Evolutionary conservation across 805 yeast species (phyloP).

Genomic region (Hanseniaspora thailandica): DNA sequence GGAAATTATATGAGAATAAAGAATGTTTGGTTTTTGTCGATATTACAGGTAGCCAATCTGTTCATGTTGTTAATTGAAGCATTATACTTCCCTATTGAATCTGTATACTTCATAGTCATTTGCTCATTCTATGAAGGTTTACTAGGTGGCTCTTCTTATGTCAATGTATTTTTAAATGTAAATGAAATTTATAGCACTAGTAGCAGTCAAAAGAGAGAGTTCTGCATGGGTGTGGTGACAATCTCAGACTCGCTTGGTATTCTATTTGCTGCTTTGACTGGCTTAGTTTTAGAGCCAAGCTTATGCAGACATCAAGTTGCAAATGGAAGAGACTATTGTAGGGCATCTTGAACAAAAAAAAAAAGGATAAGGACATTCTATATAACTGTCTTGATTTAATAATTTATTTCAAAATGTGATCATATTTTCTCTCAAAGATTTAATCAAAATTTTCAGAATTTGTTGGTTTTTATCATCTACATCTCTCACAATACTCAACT

Average conservation of each 20-base stretch:
- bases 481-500: slow-evolving; percentile 25
- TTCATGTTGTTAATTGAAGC: slow-evolving; percentile 53
- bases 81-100: slow-evolving; percentile 42
- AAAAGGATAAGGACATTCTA: background rate
- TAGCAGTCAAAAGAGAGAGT: slow-evolving; percentile 46
- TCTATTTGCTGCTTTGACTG: slow-evolving; percentile 65
- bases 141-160: slow-evolving; percentile 82
- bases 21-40: slow-evolving; percentile 48
- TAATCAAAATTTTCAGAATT: slow-evolving; percentile 43
- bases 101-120: slow-evolving; percentile 48
- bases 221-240: slow-evolving; percentile 73
- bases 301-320: slow-evolving; percentile 61
- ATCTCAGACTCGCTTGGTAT: slow-evolving; percentile 79
- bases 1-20: slow-evolving; percentile 50
- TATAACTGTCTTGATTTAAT: background rate
- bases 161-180: slow-evolving; percentile 73
- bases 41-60: slow-evolving; percentile 58
- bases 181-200: slow-evolving; percentile 39
- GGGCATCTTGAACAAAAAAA: slow-evolving; percentile 11
- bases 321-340: slow-evolving; percentile 74
- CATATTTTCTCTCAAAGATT: slow-evolving; percentile 29
- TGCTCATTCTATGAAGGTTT: slow-evolving; percentile 78
- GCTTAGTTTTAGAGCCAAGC: slow-evolving; percentile 59
- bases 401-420: slow-evolving; percentile 11
- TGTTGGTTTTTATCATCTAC: slow-evolving; percentile 47